A percentile compares a stretch with the other conserved stretches of the same genome.
These are phyloP conservation scores for Handroanthus guayacan DNA, from an alignment of 257 asterid genomes.

Conservation along the genomic window DNA sequence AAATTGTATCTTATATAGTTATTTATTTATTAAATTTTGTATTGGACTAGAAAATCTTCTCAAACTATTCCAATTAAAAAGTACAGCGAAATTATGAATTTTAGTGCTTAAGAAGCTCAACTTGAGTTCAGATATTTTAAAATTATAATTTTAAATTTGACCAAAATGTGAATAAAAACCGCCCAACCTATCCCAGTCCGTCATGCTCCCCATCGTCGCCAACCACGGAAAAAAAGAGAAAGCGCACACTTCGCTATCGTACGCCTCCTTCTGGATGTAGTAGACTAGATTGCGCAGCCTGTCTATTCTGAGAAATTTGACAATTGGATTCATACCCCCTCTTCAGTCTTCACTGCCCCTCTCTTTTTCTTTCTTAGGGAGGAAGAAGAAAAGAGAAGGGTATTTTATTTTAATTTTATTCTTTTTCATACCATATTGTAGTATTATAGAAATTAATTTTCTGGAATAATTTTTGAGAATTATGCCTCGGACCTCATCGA, in stretches of 20 bases:
- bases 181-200: too few species aligned
- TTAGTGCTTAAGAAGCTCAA: too few species aligned
- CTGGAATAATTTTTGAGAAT: conserved; percentile 26
- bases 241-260: conserved; percentile 28
- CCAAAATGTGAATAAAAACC: too few species aligned
- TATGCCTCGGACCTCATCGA: conserved; percentile 78
- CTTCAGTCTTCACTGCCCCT: background rate
- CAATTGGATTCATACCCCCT: background rate
- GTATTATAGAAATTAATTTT: background rate
- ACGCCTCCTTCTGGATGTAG: conserved; percentile 22
- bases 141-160: too few species aligned
- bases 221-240: background rate
- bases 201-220: background rate
- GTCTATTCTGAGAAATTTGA: background rate
- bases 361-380: background rate
- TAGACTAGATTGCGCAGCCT: conserved; percentile 3
- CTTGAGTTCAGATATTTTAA: too few species aligned
- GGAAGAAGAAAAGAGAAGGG: conserved; percentile 16
- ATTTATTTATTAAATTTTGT: too few species aligned
- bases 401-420: background rate
- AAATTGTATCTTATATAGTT: too few species aligned
- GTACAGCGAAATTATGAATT: too few species aligned
- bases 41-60: too few species aligned
- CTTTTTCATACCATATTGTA: background rate
- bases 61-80: too few species aligned